phyloP scores from a whole-genome alignment of 2,329 filamentous ascomycete species.

The Didymosphaeria variabile region DNA sequence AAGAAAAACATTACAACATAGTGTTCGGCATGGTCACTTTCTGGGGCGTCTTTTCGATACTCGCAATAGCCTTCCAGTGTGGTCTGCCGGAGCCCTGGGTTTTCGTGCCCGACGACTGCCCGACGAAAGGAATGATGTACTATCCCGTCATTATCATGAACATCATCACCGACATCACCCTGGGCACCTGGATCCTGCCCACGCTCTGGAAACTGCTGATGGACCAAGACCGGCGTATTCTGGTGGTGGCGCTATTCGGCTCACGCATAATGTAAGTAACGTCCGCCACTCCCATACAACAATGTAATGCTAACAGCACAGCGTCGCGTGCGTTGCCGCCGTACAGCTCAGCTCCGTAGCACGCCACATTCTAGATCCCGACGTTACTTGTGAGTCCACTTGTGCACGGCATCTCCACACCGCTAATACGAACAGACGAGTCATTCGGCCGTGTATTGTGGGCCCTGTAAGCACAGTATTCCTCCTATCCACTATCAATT shows the following conservation, averaged over 20 bases:
- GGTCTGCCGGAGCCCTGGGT: slow-evolving; percentile 26
- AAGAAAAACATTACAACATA: slow-evolving; percentile 16
- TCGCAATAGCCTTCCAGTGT: slow-evolving; percentile 31
- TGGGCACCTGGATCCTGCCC: slow-evolving; percentile 35
- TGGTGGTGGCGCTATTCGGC: slow-evolving; percentile 21
- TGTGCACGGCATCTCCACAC: background rate
- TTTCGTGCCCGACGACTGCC: slow-evolving; percentile 20
- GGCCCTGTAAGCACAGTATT: slow-evolving; percentile 11
- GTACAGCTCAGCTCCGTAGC: slow-evolving; percentile 16
- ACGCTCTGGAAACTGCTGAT: slow-evolving; percentile 19
- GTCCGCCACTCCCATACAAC: background rate
- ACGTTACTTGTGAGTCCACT: slow-evolving; percentile 18
- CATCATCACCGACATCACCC: slow-evolving; percentile 33
- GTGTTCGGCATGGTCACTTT: slow-evolving; percentile 21
- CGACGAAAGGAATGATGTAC: slow-evolving; percentile 23
- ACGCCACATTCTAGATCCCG: slow-evolving; percentile 13
- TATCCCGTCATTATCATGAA: slow-evolving; percentile 32
- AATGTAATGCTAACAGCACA: slow-evolving; percentile 1
- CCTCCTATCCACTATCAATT: background rate
- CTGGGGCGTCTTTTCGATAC: slow-evolving; percentile 23
- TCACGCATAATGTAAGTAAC: slow-evolving; percentile 15
- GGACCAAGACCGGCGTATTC: slow-evolving; percentile 11
- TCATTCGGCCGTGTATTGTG: slow-evolving; percentile 19
- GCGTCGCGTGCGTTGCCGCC: slow-evolving; percentile 16
- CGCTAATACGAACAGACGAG: slow-evolving; percentile 14